Conservation (phyloP, 257 asterid genomes). For the Nicotiana tomentosiformis region DNA sequence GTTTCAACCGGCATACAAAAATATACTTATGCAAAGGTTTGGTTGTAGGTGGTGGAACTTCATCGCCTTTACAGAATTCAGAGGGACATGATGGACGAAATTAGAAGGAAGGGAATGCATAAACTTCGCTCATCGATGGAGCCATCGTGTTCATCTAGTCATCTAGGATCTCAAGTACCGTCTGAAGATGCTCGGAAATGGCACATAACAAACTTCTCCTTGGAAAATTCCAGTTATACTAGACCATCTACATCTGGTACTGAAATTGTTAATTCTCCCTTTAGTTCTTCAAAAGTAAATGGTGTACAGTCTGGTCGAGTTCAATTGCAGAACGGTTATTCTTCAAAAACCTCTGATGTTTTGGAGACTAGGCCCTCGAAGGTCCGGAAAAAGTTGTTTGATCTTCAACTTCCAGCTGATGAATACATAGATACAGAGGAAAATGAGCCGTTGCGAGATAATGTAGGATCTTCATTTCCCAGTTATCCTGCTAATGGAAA, state of each 20-base stretch:
- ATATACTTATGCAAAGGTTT: conserved; percentile 12
- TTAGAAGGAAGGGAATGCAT: conserved; percentile 38
- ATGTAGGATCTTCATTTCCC: conserved; percentile 20
- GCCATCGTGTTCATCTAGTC: conserved; percentile 71
- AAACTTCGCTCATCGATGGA: conserved; percentile 50
- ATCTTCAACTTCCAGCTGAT: conserved; percentile 91
- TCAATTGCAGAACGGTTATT: conserved; percentile 39
- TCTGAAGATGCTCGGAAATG: conserved; percentile 64
- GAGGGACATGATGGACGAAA: conserved; percentile 89
- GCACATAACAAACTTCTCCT: conserved; percentile 47
- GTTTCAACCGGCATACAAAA: background rate
- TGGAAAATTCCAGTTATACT: conserved; percentile 43
- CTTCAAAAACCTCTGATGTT: conserved; percentile 43
- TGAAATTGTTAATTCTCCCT: conserved; percentile 56
- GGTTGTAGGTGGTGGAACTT: conserved; percentile 68
- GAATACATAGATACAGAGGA: conserved; percentile 67
- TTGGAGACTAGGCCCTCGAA: conserved; percentile 72
- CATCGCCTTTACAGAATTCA: conserved; percentile 86
- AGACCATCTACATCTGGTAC: conserved; percentile 48
- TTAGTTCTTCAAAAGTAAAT: conserved; percentile 63
- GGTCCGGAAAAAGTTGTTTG: conserved; percentile 75
- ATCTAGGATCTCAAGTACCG: conserved; percentile 55
- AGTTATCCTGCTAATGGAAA: conserved; percentile 32
- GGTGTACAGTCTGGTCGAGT: conserved; percentile 30
- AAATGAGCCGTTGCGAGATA: conserved; percentile 29